Conservation (phyloP, 495 filamentous ascomycete genomes). For the Hapsidospora chrysogenum region DNA sequence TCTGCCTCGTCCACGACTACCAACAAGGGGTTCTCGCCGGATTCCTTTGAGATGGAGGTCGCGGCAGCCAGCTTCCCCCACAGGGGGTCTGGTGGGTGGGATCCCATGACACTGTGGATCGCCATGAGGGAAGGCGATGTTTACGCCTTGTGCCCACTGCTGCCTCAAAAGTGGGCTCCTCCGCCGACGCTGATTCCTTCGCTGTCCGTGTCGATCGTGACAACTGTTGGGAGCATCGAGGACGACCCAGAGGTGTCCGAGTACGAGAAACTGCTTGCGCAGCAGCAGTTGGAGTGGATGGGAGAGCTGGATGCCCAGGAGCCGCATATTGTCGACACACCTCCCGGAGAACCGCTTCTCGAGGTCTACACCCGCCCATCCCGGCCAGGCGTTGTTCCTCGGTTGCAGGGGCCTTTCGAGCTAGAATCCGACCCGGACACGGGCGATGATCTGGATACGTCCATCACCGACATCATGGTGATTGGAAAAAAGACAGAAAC, state of each 20-base stretch:
- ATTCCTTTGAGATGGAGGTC: slow-evolving; percentile 73
- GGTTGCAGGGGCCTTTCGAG: slow-evolving; percentile 73
- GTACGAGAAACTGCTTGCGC: slow-evolving; percentile 39
- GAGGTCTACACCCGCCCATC: slow-evolving; percentile 55
- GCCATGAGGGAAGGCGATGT: slow-evolving; percentile 79
- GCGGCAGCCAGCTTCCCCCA: slow-evolving; percentile 71
- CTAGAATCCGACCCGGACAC: slow-evolving; percentile 45
- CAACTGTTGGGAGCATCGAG: slow-evolving; percentile 42
- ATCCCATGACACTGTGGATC: slow-evolving; percentile 81
- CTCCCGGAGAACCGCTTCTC: slow-evolving; percentile 18
- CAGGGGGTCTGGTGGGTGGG: slow-evolving; percentile 65
- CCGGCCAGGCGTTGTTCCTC: slow-evolving; percentile 55
- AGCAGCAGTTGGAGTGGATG: slow-evolving; percentile 70
- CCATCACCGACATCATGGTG: slow-evolving; percentile 36
- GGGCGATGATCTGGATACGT: slow-evolving; percentile 50
- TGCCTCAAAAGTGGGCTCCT: slow-evolving; percentile 71
- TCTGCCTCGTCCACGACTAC: slow-evolving; percentile 47
- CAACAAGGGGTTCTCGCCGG: slow-evolving; percentile 69
- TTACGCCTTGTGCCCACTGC: slow-evolving; percentile 76
- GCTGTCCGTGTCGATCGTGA: slow-evolving; percentile 54
- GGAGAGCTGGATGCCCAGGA: slow-evolving; percentile 67
- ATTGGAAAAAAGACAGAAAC: slow-evolving; percentile 36
- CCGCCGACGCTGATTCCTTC: slow-evolving; percentile 58
- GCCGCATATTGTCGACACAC: slow-evolving; percentile 29
- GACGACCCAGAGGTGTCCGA: slow-evolving; percentile 36